Evolutionary conservation across 208 protist species (phyloP), one percentile per base, ranked within the genome.

Genomic region (Leishmania amazonensis): DNA sequence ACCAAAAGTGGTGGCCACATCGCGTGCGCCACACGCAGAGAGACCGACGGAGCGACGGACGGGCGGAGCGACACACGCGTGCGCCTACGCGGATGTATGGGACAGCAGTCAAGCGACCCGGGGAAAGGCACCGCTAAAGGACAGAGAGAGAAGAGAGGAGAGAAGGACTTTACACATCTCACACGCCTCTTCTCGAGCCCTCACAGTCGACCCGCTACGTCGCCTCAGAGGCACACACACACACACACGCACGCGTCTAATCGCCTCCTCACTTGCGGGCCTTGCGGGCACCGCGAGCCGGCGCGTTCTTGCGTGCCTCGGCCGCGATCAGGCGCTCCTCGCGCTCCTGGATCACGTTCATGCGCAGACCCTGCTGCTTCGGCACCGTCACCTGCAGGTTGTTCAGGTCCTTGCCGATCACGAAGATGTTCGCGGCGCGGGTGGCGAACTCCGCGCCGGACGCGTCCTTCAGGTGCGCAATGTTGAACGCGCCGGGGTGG

Each of bases 401-500:
- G 83, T 94, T 89, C 76, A 93, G 91, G 84, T 93, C 93, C 86
- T 99, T 95, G 82, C 99, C 99, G 83, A 99, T 99, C 83, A 99
- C 97, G 89, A 99, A 99, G 67, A 99, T 97, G 96, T 99, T 99
- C 75, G 75, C 75, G n/a, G 96, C 62, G 83, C 99, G 99, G 65
- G 99, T 99, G 84, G 99, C 98, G 89, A 99, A 99, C 71, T 93
- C 93, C 85, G 99, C 90, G 77, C 93, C 92, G 19, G 89, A 88
- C 60, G 87, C 81, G 85, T 99, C 98, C 83, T 95, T 96, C 81
- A 99, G 78, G 91, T 99, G 99, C 19, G 99, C 95, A 83, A 99
- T 99, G 86, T 99, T 94, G 93, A 99, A 99, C 5, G 95, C 89
- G 85, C 99, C 99, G 35, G 85, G 92, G 91, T 99, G 98, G 74